These are phyloP conservation scores for Lecanoromycetidae sp. DNA, from an alignment of 2,329 filamentous ascomycete species.

Conservation along the genomic window DNA sequence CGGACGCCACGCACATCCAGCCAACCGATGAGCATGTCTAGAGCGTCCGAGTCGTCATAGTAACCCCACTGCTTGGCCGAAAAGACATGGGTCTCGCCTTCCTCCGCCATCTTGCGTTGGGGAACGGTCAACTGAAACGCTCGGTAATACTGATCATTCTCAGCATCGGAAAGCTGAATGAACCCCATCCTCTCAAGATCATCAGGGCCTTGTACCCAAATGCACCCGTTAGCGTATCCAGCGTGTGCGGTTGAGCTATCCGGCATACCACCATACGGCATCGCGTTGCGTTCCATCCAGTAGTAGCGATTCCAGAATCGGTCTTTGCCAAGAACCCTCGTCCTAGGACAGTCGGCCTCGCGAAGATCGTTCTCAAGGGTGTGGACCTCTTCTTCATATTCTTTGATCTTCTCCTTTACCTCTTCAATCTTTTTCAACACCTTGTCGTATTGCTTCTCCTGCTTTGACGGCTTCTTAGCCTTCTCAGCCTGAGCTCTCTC, in stretches of 20 bases:
- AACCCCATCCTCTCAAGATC: conserved; percentile 77
- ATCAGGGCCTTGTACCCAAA: conserved; percentile 95
- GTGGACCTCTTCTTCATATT: conserved; percentile 74
- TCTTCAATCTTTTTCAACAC: conserved; percentile 80
- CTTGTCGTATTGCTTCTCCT: conserved; percentile 79
- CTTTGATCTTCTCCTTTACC: conserved; percentile 65
- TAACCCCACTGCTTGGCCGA: conserved; percentile 81
- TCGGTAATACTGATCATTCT: conserved; percentile 61
- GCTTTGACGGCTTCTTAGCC: conserved; percentile 55
- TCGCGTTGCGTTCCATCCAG: conserved; percentile 97
- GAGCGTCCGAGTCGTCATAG: conserved; percentile 64
- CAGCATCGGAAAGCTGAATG: conserved; percentile 61
- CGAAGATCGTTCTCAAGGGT: conserved; percentile 82
- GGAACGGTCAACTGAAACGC: conserved; percentile 72
- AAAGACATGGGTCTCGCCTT: conserved; percentile 66
- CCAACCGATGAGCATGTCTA: conserved; percentile 76
- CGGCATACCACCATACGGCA: conserved; percentile 85
- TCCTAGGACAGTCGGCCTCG: conserved; percentile 85
- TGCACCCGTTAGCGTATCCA: conserved; percentile 81
- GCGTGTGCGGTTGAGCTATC: conserved; percentile 77
- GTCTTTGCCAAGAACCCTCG: conserved; percentile 80
- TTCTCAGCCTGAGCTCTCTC: conserved; percentile 51
- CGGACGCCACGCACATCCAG: conserved; percentile 76
- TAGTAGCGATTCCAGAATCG: conserved; percentile 98
- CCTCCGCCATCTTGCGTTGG: conserved; percentile 74